Conservation (phyloP, 2,329 filamentous ascomycete genomes). For the Gaeumannomyces sp. region DNA sequence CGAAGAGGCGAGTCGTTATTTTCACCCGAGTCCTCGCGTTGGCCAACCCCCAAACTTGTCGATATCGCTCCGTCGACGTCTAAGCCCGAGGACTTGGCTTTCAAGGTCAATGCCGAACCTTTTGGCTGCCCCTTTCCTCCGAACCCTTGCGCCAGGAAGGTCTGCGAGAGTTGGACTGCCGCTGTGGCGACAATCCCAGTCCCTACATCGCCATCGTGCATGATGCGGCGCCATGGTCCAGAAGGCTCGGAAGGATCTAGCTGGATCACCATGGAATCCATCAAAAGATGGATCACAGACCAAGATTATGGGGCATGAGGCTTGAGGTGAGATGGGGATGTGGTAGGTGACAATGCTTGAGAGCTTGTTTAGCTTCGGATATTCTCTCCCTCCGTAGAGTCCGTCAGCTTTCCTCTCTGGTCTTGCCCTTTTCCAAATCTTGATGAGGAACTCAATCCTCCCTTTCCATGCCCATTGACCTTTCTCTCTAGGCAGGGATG, state of each 20-base stretch:
- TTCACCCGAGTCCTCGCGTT: neutral
- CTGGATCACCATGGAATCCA: constrained; percentile 22
- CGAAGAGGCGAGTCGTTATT: neutral
- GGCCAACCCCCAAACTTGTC: neutral
- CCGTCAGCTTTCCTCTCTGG: neutral
- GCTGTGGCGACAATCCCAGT: constrained; percentile 12
- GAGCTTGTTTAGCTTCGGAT: neutral
- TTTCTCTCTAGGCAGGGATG: neutral
- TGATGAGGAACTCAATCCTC: neutral
- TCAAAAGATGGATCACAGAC: neutral
- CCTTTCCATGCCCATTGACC: neutral
- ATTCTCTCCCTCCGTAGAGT: neutral
- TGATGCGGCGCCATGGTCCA: constrained; percentile 21
- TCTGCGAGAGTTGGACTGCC: neutral
- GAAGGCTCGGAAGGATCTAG: constrained; percentile 21
- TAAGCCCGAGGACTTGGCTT: neutral
- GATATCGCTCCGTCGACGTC: neutral
- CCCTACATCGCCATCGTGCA: constrained; percentile 13
- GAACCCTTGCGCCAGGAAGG: neutral
- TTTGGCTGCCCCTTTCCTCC: neutral
- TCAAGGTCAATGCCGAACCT: neutral
- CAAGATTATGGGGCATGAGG: neutral
- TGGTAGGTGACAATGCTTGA: neutral
- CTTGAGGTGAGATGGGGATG: neutral
- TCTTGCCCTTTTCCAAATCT: neutral